A percentile compares a stretch with the other conserved stretches of the same genome.
phyloP scores from a whole-genome alignment of 1,139 yeast species.

The Eremothecium gossypii region DNA sequence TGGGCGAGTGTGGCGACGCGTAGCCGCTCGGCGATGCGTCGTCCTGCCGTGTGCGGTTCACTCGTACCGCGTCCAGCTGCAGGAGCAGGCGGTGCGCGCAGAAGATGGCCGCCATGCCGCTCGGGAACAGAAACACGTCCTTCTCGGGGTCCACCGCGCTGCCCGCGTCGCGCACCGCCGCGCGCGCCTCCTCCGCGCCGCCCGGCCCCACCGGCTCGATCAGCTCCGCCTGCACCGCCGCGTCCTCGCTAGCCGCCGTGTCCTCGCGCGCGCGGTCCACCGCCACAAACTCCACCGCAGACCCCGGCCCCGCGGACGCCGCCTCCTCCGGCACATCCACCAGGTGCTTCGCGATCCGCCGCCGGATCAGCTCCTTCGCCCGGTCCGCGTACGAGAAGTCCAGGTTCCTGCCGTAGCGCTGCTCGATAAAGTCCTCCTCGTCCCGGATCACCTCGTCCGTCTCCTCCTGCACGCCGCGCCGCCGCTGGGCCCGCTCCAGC shows the following conservation, averaged over 20 bases:
- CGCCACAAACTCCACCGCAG: slow-evolving; percentile 7
- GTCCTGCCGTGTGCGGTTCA: slow-evolving; percentile 19
- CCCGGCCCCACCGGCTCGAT: slow-evolving; percentile 13
- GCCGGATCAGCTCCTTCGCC: slow-evolving; percentile 65
- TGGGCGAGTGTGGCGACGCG: slow-evolving; percentile 10
- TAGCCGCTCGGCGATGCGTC: slow-evolving; percentile 8
- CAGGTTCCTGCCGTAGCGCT: slow-evolving; percentile 80
- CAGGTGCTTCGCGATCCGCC: slow-evolving; percentile 65
- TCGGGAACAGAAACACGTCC: slow-evolving; percentile 76
- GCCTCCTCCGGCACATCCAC: slow-evolving; percentile 37
- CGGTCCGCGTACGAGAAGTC: slow-evolving; percentile 66
- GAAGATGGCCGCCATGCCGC: slow-evolving; percentile 91
- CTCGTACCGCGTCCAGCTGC: slow-evolving; percentile 28
- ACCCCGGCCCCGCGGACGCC: slow-evolving; percentile 12
- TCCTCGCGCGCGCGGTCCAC: slow-evolving; percentile 18
- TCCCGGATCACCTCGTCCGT: slow-evolving; percentile 36
- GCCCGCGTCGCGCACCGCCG: not conserved
- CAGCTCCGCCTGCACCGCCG: slow-evolving; percentile 20
- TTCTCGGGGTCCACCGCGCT: slow-evolving; percentile 17
- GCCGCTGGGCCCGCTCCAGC: slow-evolving; percentile 16
- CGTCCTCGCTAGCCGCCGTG: slow-evolving; percentile 3
- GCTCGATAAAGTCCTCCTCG: slow-evolving; percentile 67
- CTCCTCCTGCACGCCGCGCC: slow-evolving; percentile 1
- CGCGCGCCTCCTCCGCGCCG: slow-evolving; percentile 4
- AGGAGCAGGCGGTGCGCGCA: slow-evolving; percentile 66